Evolutionary conservation across 2,329 filamentous ascomycete genomes (phyloP).

Genomic region (Aspergillus sp.): DNA sequence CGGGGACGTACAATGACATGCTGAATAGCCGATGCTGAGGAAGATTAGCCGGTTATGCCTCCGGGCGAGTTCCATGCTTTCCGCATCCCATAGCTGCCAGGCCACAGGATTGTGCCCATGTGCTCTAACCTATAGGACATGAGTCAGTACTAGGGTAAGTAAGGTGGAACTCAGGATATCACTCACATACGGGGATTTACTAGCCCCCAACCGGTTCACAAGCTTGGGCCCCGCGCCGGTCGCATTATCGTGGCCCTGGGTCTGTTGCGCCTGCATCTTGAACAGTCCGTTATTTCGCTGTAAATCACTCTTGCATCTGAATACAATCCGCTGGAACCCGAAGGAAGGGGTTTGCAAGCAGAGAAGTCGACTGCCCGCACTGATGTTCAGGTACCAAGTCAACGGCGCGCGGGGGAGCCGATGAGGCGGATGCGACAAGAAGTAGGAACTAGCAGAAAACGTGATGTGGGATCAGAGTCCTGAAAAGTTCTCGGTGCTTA

Average conservation of each 20-base stretch:
- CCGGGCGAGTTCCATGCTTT: conserved; percentile 73
- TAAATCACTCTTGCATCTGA: not conserved
- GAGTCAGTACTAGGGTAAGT: conserved; percentile 12
- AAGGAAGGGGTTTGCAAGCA: not conserved
- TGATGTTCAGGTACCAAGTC: not conserved
- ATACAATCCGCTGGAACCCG: not conserved
- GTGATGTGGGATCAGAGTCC: not conserved
- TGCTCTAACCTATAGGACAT: conserved; percentile 57
- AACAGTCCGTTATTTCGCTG: conserved; percentile 28
- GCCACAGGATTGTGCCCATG: conserved; percentile 80
- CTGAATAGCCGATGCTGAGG: conserved; percentile 89
- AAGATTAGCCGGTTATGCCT: conserved; percentile 86
- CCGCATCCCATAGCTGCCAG: conserved; percentile 85
- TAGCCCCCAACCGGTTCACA: conserved; percentile 59
- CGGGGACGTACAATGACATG: conserved; percentile 77
- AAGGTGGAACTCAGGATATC: not conserved
- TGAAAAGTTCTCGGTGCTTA: not conserved
- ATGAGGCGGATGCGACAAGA: not conserved
- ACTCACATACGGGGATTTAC: conserved; percentile 67
- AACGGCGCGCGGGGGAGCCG: not conserved
- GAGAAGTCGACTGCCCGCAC: conserved; percentile 4
- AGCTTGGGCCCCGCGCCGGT: conserved; percentile 36
- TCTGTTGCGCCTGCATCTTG: conserved; percentile 27
- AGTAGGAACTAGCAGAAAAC: not conserved
- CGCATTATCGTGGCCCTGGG: conserved; percentile 20